Percentiles rank a stretch among this genome's conserved stretches.
These are phyloP conservation scores for Leucaena leucocephala DNA, from an alignment of 306 rosid species.

Conservation along the genomic window DNA sequence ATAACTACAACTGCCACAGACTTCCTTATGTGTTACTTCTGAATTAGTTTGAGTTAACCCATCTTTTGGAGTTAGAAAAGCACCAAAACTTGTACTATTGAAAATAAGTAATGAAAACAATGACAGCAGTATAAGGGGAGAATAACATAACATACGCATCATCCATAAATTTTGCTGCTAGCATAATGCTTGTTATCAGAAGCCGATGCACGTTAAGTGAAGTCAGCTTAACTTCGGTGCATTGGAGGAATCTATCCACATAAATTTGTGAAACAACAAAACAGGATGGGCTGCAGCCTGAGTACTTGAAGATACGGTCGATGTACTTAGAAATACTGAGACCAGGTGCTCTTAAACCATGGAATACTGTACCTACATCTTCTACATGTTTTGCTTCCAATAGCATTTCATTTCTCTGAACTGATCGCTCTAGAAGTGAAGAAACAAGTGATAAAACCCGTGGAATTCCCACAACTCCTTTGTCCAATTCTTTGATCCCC, in stretches of 20 bases:
- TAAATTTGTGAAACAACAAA: slow-evolving; percentile 80
- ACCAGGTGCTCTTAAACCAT: slow-evolving; percentile 80
- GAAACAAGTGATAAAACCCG: slow-evolving; percentile 81
- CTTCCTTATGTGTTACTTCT: neutral
- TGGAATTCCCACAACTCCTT: slow-evolving; percentile 62
- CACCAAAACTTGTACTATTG: neutral
- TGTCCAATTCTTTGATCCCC: slow-evolving; percentile 66
- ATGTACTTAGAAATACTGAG: slow-evolving; percentile 73
- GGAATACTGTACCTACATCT: slow-evolving; percentile 72
- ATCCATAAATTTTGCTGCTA: slow-evolving; percentile 89
- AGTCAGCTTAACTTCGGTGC: slow-evolving; percentile 62
- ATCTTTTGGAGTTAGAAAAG: neutral
- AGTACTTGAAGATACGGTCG: slow-evolving; percentile 89
- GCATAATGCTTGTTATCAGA: slow-evolving; percentile 87
- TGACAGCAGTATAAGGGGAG: neutral
- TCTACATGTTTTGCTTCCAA: slow-evolving; percentile 53
- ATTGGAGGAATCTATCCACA: slow-evolving; percentile 70
- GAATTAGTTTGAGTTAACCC: neutral
- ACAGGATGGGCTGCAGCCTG: slow-evolving; percentile 95
- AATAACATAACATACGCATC: slow-evolving; percentile 77
- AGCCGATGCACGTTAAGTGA: slow-evolving; percentile 92
- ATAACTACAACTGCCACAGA: neutral
- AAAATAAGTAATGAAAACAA: neutral
- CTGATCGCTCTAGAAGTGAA: slow-evolving; percentile 73
- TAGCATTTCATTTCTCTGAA: slow-evolving; percentile 66